Base-by-base conservation (phyloP, 768 basidiomycete genomes). In the Panellus pusillus region DNA sequence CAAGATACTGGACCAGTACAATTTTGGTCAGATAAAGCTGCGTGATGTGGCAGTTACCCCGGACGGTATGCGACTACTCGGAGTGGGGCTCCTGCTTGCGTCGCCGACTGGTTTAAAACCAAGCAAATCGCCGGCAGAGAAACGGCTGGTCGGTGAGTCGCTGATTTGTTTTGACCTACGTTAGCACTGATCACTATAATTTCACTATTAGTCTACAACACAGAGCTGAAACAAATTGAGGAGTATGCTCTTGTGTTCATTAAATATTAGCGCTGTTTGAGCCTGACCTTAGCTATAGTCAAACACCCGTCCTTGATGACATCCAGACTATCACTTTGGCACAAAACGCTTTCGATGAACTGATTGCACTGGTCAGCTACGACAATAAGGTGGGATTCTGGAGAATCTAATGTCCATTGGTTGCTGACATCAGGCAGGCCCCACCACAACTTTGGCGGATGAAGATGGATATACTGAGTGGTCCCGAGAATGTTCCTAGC, bases 401-500 rank as follows among this genome's bases (percentile, higher is more conserved):
- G 15, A 18, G 3, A 29, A 24, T 39, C 13, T 38, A 17, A 1
- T 9, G 43, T 4, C 2, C 6, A 9, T 40, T 3, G 39, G 39
- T 40, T n/a, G 13, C 19, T 40, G 57, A 88, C 39, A 35, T 24
- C 35, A n/a, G 31, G 42, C 4, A 88, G 87, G 81, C 85, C 5
- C 81, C 87, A n/a, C 87, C 89, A 7, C 88, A 90, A 64, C 71
- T 90, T 3, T 91, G 88, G 87, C 84, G 80, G 67, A 66, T 91
- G 42, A 84, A 80, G 67, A 66, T 91, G 43, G 84, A 89, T 44
- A 65, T 80, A 19, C 70, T 88, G 20, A 82, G 80, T 65, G 83
- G 86, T 53, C 68, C 74, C 24, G 74, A 74, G 19, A 73, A 70
- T 28, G 69, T 65, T 45, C 54, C 61, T 9, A 56, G 69, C 2